A percentile compares a stretch with the other conserved stretches of the same genome.
phyloP scores from a whole-genome alignment of 129 eudicot genomes.

The Scalesia atractyloides region DNA sequence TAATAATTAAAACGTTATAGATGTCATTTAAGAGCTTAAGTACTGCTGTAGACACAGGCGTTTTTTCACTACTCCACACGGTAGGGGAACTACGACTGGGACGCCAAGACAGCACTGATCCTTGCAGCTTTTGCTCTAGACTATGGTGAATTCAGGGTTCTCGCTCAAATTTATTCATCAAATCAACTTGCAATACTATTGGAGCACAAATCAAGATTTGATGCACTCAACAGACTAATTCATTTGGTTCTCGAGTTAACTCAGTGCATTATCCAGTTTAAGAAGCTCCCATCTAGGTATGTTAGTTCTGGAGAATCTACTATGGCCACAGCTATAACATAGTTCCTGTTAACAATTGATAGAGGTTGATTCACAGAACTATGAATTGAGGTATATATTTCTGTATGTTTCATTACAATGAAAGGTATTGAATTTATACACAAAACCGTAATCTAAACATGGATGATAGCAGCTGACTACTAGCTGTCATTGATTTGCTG shows the following conservation, averaged over 20 bases:
- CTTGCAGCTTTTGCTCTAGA: conserved; percentile 74
- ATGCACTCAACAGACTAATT: conserved; percentile 53
- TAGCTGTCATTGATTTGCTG: too few relatives aligned
- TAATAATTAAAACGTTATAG: conserved; percentile 26
- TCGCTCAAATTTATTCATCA: conserved; percentile 56
- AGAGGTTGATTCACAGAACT: too few relatives aligned
- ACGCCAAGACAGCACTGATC: conserved; percentile 66
- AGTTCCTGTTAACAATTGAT: too few relatives aligned
- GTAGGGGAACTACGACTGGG: conserved; percentile 75
- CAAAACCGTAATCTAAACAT: too few relatives aligned
- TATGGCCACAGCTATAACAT: not conserved
- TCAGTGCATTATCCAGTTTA: conserved; percentile 50
- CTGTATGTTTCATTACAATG: too few relatives aligned
- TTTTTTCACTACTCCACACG: conserved; percentile 50
- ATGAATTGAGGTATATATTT: too few relatives aligned
- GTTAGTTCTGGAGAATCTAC: conserved; percentile 50
- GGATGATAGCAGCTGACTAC: too few relatives aligned
- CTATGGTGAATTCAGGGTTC: conserved; percentile 89
- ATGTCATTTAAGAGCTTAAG: conserved; percentile 34
- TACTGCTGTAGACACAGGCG: conserved; percentile 29
- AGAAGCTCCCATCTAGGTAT: conserved; percentile 54
- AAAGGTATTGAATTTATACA: too few relatives aligned
- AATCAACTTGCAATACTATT: conserved; percentile 55
- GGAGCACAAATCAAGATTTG: conserved; percentile 18
- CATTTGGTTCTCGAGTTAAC: conserved; percentile 52